Base-by-base conservation (phyloP, 192 early-diverging fungal genomes). In the Obelidium mucronatum region DNA sequence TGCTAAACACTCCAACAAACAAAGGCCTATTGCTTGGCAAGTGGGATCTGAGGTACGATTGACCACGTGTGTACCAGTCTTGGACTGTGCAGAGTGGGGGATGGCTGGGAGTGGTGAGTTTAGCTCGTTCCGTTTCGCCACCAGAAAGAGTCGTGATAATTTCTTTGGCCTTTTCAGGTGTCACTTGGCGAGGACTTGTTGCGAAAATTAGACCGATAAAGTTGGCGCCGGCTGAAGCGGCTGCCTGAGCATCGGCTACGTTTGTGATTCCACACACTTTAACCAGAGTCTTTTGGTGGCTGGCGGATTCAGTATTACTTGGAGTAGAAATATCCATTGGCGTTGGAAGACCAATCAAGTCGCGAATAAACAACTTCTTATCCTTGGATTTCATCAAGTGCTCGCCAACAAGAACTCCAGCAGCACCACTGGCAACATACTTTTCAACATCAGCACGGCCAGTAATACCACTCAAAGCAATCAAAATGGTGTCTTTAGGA, bases 151-250 rank as follows among this genome's bases (percentile, higher is more conserved):
- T 34, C 11, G 1, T 24, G 24, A 94, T 91, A 79, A 99, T 96
- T 56, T 82, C 83, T 31, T 88, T 82, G 0, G 94, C 96, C 0
- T 54, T 79, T 5, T 81, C 86, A 11, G 90, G 40, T 24, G 85
- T 84, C 15, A 99, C 92, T 67, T 92, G 85, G 26, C 98, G 89
- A 53, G 90, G 90, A 2, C 93, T 93, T 35, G 83, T 73, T 6
- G 94, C 96, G 88, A 98, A 97, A 55, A 98, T 98, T 76, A 99
- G 86, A 1, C 98, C 97, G 65, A 99, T 89, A 30, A 98, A 86
- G 78, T 98, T 93, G 3, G 96, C 95, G 0, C 96, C 95, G 0
- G 90, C 83, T 33, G 90, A 79, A 0, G 91, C 87, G 3, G 95
- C 94, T 35, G 80, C 83, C 8, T 92, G 74, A 2, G 96, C 96